Percentiles rank a stretch among this genome's conserved stretches.
phyloP scores from a whole-genome alignment of 257 asterid genomes.

The Asclepias syriaca region DNA sequence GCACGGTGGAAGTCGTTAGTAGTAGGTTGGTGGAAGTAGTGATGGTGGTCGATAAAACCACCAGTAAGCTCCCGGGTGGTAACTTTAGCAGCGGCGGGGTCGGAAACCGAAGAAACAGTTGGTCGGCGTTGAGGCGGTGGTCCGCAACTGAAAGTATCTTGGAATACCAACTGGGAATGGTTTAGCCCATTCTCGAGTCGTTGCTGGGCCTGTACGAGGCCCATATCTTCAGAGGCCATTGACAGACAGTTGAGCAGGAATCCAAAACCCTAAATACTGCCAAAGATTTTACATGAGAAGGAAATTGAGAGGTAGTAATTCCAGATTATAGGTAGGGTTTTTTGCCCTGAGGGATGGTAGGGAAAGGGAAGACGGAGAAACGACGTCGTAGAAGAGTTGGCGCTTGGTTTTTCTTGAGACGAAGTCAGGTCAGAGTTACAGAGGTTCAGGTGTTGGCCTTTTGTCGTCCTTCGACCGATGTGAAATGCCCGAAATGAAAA shows the following conservation, averaged over 20 bases:
- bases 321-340: conserved; percentile 10
- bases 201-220: conserved; percentile 48
- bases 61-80: conserved; percentile 63
- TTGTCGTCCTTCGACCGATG: background rate
- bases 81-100: conserved; percentile 39
- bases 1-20: conserved; percentile 42
- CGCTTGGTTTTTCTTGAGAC: background rate
- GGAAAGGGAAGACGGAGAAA: background rate
- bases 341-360: background rate
- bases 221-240: conserved; percentile 70
- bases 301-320: background rate
- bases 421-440: conserved; percentile 6
- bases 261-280: conserved; percentile 10
- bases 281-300: background rate
- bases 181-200: conserved; percentile 49
- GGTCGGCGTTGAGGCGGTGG: conserved; percentile 44
- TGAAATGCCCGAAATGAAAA: background rate
- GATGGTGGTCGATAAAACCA: conserved; percentile 56
- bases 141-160: conserved; percentile 40
- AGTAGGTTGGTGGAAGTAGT: conserved; percentile 26
- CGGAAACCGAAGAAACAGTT: conserved; percentile 29
- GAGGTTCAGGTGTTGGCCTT: conserved; percentile 1
- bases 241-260: background rate
- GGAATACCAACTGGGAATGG: conserved; percentile 60
- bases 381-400: conserved; percentile 16